Base-by-base conservation (phyloP, 2,329 filamentous ascomycete genomes). In the Tricladium varicosporioides region DNA sequence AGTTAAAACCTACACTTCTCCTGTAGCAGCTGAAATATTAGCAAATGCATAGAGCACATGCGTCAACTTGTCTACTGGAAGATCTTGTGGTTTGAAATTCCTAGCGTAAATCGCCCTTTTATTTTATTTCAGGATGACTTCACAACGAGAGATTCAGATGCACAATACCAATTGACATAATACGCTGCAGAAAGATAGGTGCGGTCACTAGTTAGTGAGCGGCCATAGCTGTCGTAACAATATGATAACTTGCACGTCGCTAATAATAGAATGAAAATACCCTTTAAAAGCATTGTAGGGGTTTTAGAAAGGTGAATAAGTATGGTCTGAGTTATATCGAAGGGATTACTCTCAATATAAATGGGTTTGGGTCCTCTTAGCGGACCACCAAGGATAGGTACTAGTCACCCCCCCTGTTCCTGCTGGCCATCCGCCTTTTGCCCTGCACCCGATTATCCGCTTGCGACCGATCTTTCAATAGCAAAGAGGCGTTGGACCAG, bases 11-110 rank as follows among this genome's bases (percentile, higher is more conserved):
- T 72, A 88, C 71, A 94, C 91, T 73, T 93, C 89, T 50, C 92
- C 91, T 32, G 81, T 84, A 5, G 92, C 87, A 5, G 85, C 78
- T 1, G 83, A 82, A 60, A 96, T 83, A 71, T 96, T 94, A 69
- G 90, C 92, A 74, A 97, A 97, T 13, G 92, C 79, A 66, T 96
- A 96, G 15, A 96, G 83, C 5, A 96, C 74, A 68, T 97, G 92
- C 0, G 92, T 97, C 42, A 96, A 81, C 51, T 89, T 86, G 58
- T 91, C 81, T 2, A 80, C 83, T 0, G 88, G 88, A 11, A 97
- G 81, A 69, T 95, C 84, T 69, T 93, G 87, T 0, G 91, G 91
- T n/a, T 86, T 80, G 70, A 93, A 88, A 65, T 92, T 87, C 56
- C 92, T 85, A 42, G 78, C 89, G 71, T 96, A 96, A 65, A 94